These are phyloP conservation scores for Gastroboletus turbinatus DNA, from an alignment of 1,284 basidiomycete genomes.

Conservation along the genomic window DNA sequence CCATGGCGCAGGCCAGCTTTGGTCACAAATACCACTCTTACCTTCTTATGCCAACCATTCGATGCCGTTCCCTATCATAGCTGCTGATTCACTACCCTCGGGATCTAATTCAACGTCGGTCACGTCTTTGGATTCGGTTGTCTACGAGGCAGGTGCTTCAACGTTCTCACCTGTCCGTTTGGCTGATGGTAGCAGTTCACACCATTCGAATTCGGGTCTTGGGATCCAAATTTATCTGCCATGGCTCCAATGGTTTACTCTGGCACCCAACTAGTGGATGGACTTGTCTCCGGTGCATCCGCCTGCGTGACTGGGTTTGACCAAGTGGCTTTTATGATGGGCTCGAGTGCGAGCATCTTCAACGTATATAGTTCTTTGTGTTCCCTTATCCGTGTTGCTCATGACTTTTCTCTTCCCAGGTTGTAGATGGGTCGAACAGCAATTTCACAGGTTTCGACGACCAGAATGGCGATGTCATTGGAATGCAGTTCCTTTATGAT, in stretches of 20 bases:
- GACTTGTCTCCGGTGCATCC: conserved; percentile 47
- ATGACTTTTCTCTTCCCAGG: conserved; percentile 38
- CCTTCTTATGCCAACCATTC: conserved; percentile 46
- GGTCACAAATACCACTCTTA: conserved; percentile 53
- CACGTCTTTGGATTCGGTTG: conserved; percentile 46
- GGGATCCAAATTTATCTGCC: conserved; percentile 61
- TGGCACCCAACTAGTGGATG: conserved; percentile 58
- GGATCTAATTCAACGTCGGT: conserved; percentile 44
- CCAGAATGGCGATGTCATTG: conserved; percentile 38
- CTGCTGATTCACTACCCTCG: conserved; percentile 52
- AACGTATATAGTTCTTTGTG: conserved; percentile 42
- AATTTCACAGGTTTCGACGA: conserved; percentile 31
- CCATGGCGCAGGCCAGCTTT: conserved; percentile 66
- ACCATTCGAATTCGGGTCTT: conserved; percentile 67
- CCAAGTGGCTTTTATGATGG: conserved; percentile 65
- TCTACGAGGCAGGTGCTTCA: conserved; percentile 52
- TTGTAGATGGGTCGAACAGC: conserved; percentile 46
- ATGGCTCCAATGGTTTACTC: conserved; percentile 58
- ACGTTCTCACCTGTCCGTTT: background rate
- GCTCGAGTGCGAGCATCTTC: conserved; percentile 62
- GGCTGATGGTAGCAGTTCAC: conserved; percentile 47
- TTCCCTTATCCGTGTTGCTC: background rate
- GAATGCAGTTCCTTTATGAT: conserved; percentile 45
- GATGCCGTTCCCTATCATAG: conserved; percentile 58
- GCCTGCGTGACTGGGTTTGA: conserved; percentile 66